Percentiles rank a stretch among this genome's conserved stretches.
Conservation (phyloP, 1,139 yeast species). For the Geotrichum phurueaensis region DNA sequence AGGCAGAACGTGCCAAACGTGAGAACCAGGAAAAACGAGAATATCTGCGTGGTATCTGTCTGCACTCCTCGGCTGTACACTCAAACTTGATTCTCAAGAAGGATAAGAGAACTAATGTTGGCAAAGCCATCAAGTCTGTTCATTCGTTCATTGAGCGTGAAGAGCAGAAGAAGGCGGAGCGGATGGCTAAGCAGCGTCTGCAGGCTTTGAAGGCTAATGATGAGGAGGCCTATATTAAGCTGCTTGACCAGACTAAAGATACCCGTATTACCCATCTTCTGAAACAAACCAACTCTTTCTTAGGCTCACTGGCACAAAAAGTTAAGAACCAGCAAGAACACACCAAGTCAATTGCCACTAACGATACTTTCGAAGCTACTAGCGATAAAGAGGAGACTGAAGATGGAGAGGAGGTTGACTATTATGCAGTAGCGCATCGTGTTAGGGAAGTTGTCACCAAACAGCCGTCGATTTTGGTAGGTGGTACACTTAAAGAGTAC, state of each 20-base stretch:
- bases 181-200: conserved; percentile 93
- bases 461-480: conserved; percentile 84
- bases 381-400: conserved; percentile 35
- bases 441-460: conserved; percentile 71
- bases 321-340: conserved; percentile 76
- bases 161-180: conserved; percentile 79
- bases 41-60: conserved; percentile 9
- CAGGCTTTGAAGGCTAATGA: conserved; percentile 95
- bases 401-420: conserved; percentile 61
- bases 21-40: conserved; percentile 18
- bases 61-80: conserved; percentile 10
- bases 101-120: conserved; percentile 24
- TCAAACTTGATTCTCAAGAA: conserved; percentile 6
- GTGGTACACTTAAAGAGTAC: conserved; percentile 89
- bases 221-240: conserved; percentile 93
- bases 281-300: conserved; percentile 82
- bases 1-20: conserved; percentile 36
- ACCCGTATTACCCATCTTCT: conserved; percentile 94
- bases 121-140: conserved; percentile 46
- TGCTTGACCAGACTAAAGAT: conserved; percentile 94
- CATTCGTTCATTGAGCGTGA: conserved; percentile 80
- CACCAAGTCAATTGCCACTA: conserved; percentile 20
- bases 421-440: conserved; percentile 90
- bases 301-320: conserved; percentile 86
- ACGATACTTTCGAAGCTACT: conserved; percentile 26